Percentiles rank a stretch among this genome's conserved stretches.
Evolutionary conservation across 2,329 filamentous ascomycete species (phyloP).

Genomic region (Amauroascus niger): DNA sequence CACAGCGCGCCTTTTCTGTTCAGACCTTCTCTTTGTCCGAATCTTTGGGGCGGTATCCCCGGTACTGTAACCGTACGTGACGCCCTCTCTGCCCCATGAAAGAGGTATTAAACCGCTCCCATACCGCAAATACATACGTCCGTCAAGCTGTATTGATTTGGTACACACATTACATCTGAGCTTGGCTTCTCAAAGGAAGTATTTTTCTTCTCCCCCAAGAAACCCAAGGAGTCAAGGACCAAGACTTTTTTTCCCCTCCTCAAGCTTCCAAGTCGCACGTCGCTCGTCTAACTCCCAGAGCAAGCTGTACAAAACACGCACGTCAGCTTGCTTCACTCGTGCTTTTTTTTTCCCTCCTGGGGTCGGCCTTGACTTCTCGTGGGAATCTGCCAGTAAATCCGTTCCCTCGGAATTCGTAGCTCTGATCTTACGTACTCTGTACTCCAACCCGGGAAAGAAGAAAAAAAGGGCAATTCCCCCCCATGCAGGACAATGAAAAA

Average conservation of each 20-base stretch:
- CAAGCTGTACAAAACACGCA: too few species aligned
- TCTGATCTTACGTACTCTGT: not conserved
- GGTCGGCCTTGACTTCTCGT: not conserved
- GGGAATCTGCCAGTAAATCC: not conserved
- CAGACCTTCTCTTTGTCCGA: not conserved
- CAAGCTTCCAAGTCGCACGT: too few species aligned
- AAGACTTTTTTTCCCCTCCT: not conserved
- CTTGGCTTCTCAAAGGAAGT: too few species aligned
- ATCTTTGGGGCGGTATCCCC: not conserved
- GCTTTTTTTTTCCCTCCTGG: too few species aligned
- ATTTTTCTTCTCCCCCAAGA: not conserved
- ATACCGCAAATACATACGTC: too few species aligned
- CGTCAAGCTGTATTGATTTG: too few species aligned
- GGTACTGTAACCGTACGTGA: not conserved
- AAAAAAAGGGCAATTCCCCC: not conserved
- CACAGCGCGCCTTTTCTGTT: not conserved
- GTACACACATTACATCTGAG: too few species aligned
- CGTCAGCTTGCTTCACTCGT: too few species aligned
- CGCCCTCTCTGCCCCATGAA: not conserved
- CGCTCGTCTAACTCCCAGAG: too few species aligned
- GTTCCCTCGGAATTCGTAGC: not conserved
- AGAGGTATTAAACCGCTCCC: not conserved
- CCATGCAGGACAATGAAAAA: too few species aligned
- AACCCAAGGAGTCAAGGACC: not conserved
- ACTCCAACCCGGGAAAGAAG: not conserved